Base-by-base conservation (phyloP, 2,329 filamentous ascomycete species). In the Penicillium sp. region DNA sequence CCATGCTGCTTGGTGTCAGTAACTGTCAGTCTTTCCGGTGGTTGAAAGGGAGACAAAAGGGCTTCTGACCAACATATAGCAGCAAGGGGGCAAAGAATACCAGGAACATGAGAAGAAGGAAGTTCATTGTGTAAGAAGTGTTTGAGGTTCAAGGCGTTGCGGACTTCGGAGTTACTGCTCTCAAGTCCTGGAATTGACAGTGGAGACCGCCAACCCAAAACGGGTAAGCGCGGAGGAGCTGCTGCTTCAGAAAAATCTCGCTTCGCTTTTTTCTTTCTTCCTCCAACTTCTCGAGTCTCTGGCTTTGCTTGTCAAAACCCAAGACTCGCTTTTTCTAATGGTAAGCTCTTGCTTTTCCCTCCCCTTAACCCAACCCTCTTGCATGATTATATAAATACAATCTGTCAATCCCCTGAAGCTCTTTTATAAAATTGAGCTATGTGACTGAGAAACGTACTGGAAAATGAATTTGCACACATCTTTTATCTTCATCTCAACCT, bases 381-480 rank as follows among this genome's bases (percentile, higher is more conserved):
- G 75, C 73, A 90, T 89, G 88, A 90, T 87, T 85, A 86, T 78
- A 81, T 72, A 78, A 78, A 79, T 79, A 76, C 76, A 76, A 90
- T 91, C 88, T 91, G 88, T 91, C 88, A 91, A 91, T 91, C 88
- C 86, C 82, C 88, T 89, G 88, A 91, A 79, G 78, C 78, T 78
- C 74, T 66, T 57, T 58, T 68, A 43, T 67, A 67, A 65, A 74
- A 73, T 68, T 75, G 73, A 74, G 73, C 69, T 60, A 64, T 61
- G 70, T 74, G 72, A 76, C 66, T 77, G 75, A 78, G 74, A 76
- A 78, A 76, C 62, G 74, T 77, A 77, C 71, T 67, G 54, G 69
- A 65, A 66, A 72, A 75, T 72, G 71, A 73, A 54, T 51, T 44
- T 62, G 62, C 57, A 60, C 49, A 54, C 37, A 62, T 48, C 26